Evolutionary conservation across 2,329 filamentous ascomycete species (phyloP).

Genomic region (Colletotrichum tofieldiae): DNA sequence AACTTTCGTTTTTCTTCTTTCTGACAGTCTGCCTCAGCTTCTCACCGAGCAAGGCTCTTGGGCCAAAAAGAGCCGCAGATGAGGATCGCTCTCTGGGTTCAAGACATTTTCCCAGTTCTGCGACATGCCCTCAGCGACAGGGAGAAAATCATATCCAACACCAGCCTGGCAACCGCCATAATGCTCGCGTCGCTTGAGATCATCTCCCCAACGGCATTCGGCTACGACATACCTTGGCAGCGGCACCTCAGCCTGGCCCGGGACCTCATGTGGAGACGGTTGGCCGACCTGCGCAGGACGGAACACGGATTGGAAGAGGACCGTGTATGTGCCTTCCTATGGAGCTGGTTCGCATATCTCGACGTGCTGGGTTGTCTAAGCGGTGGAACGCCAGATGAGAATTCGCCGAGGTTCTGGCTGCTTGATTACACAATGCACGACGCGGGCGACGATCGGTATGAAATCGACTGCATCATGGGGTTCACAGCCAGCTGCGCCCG

Average conservation of each 20-base stretch:
- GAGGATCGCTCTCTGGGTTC: conserved; percentile 85
- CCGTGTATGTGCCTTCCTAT: conserved; percentile 80
- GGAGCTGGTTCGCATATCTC: conserved; percentile 87
- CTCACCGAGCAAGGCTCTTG: conserved; percentile 82
- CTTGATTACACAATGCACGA: conserved; percentile 67
- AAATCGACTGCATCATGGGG: conserved; percentile 86
- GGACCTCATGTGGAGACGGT: conserved; percentile 79
- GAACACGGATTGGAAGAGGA: conserved; percentile 65
- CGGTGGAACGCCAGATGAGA: conserved; percentile 68
- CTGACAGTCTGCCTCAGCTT: conserved; percentile 62
- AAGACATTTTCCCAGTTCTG: conserved; percentile 83
- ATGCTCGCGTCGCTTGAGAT: conserved; percentile 90
- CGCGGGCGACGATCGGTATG: conserved; percentile 70
- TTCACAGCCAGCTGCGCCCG: conserved; percentile 82
- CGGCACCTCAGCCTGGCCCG: conserved; percentile 83
- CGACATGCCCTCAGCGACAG: conserved; percentile 76
- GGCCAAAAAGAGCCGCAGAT: conserved; percentile 81
- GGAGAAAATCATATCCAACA: conserved; percentile 76
- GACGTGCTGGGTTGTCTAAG: conserved; percentile 83
- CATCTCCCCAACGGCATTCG: conserved; percentile 85
- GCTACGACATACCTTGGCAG: conserved; percentile 86
- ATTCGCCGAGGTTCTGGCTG: conserved; percentile 67
- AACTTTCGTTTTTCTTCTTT: background rate
- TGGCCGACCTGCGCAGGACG: conserved; percentile 51
- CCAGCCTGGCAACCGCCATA: conserved; percentile 84